Evolutionary conservation across 768 basidiomycete species (phyloP).

Genomic region (Symmetrospora coprosmae): DNA sequence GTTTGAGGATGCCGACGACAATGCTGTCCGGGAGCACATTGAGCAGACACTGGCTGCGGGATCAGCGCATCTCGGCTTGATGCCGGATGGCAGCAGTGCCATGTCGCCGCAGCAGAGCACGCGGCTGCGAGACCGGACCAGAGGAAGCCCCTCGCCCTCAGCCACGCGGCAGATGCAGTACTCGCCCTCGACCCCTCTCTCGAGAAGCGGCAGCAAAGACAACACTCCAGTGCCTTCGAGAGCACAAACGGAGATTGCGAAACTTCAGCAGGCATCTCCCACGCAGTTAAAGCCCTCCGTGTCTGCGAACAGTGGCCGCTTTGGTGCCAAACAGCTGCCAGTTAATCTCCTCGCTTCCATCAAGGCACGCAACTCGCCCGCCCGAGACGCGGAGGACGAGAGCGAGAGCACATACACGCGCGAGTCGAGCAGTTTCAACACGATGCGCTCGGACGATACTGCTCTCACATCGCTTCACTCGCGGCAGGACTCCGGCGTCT

Average conservation of each 20-base stretch:
- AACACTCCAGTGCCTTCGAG: neutral
- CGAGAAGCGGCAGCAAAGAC: neutral
- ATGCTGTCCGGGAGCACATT: slow-evolving; percentile 61
- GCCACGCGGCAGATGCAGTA: neutral
- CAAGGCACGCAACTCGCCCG: neutral
- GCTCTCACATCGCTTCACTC: slow-evolving; percentile 9
- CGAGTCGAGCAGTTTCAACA: neutral
- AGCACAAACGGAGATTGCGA: neutral
- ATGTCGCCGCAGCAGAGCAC: slow-evolving; percentile 25
- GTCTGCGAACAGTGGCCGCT: neutral
- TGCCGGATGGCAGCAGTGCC: neutral
- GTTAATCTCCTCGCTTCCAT: neutral
- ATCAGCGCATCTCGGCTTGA: slow-evolving; percentile 37
- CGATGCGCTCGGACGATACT: slow-evolving; percentile 3
- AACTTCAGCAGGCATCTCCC: neutral
- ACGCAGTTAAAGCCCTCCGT: neutral
- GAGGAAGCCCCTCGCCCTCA: slow-evolving; percentile 5
- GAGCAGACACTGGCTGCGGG: slow-evolving; percentile 68
- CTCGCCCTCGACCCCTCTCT: neutral
- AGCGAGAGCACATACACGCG: slow-evolving; percentile 5
- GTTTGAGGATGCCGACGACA: slow-evolving; percentile 39
- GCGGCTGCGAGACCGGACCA: neutral
- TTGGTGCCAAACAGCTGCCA: slow-evolving; percentile 1
- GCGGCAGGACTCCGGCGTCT: neutral
- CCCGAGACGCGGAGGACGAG: neutral